Percentiles rank a stretch among this genome's conserved stretches.
Conservation (phyloP, 768 basidiomycete species). For the Mrakia blollopis region DNA sequence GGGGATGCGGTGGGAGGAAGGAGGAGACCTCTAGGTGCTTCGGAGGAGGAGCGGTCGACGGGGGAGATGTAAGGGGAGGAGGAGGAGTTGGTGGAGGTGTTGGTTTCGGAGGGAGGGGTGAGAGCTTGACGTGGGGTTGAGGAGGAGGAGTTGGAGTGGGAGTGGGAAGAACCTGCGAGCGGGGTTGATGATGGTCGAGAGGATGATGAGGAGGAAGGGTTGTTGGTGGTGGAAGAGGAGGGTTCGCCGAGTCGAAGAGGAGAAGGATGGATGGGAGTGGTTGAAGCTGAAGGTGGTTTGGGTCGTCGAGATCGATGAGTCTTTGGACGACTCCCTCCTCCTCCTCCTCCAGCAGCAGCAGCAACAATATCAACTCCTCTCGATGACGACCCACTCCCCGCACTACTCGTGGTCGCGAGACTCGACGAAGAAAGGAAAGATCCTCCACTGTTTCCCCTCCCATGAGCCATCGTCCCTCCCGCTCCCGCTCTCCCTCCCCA, state of each 20-base stretch:
- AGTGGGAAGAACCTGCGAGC: constrained; percentile 25
- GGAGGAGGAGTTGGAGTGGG: constrained; percentile 16
- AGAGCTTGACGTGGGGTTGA: constrained; percentile 13
- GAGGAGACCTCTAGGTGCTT: background rate
- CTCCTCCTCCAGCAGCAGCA: background rate
- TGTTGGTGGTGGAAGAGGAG: background rate
- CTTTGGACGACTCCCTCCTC: constrained; percentile 49
- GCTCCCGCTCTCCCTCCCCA: background rate
- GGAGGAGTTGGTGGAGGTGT: too few relatives aligned
- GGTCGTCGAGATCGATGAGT: constrained; percentile 60
- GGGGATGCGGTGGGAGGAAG: constrained; percentile 17
- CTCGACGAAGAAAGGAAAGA: constrained; percentile 14
- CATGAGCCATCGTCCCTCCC: too few relatives aligned
- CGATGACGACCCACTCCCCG: background rate
- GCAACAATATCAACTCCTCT: background rate
- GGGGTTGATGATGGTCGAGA: background rate
- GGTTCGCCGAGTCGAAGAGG: constrained; percentile 51
- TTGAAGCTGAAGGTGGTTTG: constrained; percentile 47
- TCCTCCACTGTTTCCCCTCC: constrained; percentile 4
- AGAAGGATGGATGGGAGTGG: constrained; percentile 52
- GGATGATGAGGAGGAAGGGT: background rate
- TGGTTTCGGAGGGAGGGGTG: constrained; percentile 13
- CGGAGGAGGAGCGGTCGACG: constrained; percentile 17
- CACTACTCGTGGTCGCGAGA: background rate
- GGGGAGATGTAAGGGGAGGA: constrained; percentile 27